These are phyloP conservation scores for Pseudognaphalium luteoalbum DNA, from an alignment of 129 eudicot genomes.

Conservation along the genomic window DNA sequence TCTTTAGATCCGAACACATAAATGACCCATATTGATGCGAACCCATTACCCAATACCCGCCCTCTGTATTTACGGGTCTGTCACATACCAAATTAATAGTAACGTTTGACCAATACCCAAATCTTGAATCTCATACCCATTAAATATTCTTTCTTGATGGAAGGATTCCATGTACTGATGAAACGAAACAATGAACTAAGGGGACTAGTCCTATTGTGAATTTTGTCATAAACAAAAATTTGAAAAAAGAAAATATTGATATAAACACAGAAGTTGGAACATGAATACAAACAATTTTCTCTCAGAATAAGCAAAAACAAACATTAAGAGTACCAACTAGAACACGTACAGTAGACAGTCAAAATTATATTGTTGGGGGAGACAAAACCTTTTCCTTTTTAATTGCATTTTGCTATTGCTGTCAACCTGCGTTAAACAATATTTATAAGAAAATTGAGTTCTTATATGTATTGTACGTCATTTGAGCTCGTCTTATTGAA, in stretches of 20 bases:
- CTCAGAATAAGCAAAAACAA: too few relatives aligned
- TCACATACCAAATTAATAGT: constrained; percentile 23
- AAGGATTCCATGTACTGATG: constrained; percentile 28
- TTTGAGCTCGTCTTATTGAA: neutral
- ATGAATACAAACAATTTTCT: neutral
- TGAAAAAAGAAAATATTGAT: neutral
- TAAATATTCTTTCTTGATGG: constrained; percentile 7
- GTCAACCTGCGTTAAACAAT: neutral
- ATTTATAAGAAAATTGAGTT: neutral
- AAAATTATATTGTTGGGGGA: neutral
- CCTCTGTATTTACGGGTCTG: constrained; percentile 29
- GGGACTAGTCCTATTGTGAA: constrained; percentile 21
- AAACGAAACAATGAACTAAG: constrained; percentile 21
- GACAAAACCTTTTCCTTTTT: neutral
- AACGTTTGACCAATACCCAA: neutral
- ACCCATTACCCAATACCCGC: neutral
- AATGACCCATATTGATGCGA: too few relatives aligned
- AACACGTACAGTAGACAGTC: too few relatives aligned
- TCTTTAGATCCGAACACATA: too few relatives aligned
- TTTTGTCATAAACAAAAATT: neutral
- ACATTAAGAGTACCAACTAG: too few relatives aligned
- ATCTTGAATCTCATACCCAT: constrained; percentile 21
- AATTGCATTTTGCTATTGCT: constrained; percentile 10
- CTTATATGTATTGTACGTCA: neutral
- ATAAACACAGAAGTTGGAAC: neutral